A percentile compares a stretch with the other conserved stretches of the same genome.
These are phyloP conservation scores for Trebouxia sp. DNA, from an alignment of 139 green algal species.

Conservation along the genomic window DNA sequence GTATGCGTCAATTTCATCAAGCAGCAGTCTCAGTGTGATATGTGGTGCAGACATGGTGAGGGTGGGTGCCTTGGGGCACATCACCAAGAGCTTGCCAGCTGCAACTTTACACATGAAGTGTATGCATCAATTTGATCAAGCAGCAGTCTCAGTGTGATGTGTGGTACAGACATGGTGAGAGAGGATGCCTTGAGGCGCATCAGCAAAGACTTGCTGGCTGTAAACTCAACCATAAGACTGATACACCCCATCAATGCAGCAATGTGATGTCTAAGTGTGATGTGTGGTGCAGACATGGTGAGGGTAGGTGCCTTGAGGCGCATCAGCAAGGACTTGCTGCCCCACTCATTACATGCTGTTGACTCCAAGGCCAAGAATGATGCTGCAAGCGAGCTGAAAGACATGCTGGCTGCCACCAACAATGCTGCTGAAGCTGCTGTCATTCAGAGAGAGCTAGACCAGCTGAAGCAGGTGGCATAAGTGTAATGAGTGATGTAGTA, in stretches of 20 bases:
- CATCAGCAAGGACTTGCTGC: constrained; percentile 71
- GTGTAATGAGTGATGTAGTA: too few relatives aligned
- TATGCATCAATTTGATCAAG: too few relatives aligned
- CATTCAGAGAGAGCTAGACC: constrained; percentile 38
- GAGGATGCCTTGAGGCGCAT: constrained; percentile 75
- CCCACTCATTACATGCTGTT: constrained; percentile 65
- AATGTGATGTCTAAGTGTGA: constrained; percentile 8
- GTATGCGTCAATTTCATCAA: too few relatives aligned
- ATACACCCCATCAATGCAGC: constrained; percentile 33
- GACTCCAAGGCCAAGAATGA: constrained; percentile 41
- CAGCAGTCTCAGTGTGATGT: too few relatives aligned
- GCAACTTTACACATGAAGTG: too few relatives aligned
- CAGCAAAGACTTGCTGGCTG: constrained; percentile 59
- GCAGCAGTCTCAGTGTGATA: too few relatives aligned
- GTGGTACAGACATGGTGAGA: constrained; percentile 72
- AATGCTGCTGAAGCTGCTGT: constrained; percentile 26
- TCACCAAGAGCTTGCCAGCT: neutral
- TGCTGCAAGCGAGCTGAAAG: constrained; percentile 55
- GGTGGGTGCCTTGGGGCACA: too few relatives aligned
- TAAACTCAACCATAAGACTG: constrained; percentile 36
- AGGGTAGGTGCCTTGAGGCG: constrained; percentile 71
- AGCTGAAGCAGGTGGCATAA: neutral
- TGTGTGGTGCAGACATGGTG: constrained; percentile 74
- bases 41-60: too few relatives aligned
- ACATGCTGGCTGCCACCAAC: constrained; percentile 52